phyloP scores from a whole-genome alignment of 2,329 filamentous ascomycete species.

The Colletotrichum endophyticum region DNA sequence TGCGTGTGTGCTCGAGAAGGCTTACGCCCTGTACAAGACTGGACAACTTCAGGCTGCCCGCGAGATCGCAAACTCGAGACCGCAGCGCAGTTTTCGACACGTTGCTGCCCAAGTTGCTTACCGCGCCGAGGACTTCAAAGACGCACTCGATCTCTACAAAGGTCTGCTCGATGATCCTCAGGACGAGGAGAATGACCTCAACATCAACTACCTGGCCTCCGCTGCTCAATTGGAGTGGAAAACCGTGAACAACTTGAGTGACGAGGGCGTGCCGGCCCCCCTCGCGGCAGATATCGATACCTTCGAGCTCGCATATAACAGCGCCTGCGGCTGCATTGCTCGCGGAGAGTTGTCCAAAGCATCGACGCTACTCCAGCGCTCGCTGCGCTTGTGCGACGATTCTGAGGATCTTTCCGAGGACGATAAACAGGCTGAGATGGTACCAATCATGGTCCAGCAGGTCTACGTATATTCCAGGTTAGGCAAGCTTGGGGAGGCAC shows the following conservation, averaged over 20 bases:
- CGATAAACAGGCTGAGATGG: slow-evolving; percentile 75
- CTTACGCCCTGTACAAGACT: slow-evolving; percentile 85
- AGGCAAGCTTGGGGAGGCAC: slow-evolving; percentile 70
- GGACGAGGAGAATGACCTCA: slow-evolving; percentile 72
- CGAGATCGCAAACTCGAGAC: slow-evolving; percentile 36
- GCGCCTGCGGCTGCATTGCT: slow-evolving; percentile 75
- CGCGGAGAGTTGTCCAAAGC: slow-evolving; percentile 70
- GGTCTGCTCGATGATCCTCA: slow-evolving; percentile 56
- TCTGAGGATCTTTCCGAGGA: slow-evolving; percentile 75
- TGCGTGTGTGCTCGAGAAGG: slow-evolving; percentile 70
- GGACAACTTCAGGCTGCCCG: slow-evolving; percentile 71
- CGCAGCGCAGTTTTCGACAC: slow-evolving; percentile 49
- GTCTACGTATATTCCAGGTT: slow-evolving; percentile 72
- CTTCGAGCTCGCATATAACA: slow-evolving; percentile 85
- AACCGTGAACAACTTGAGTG: slow-evolving; percentile 47
- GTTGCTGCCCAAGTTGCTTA: slow-evolving; percentile 74
- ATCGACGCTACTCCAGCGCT: slow-evolving; percentile 70
- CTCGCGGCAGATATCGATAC: slow-evolving; percentile 69
- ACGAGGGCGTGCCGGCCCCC: slow-evolving; percentile 39
- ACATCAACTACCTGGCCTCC: slow-evolving; percentile 76
- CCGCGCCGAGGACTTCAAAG: slow-evolving; percentile 73
- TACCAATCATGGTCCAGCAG: slow-evolving; percentile 79
- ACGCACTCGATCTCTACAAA: slow-evolving; percentile 68
- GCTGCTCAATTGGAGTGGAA: slow-evolving; percentile 77
- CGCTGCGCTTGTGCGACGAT: slow-evolving; percentile 73